Base-by-base conservation (phyloP, 768 basidiomycete species). In the Termitomyces sp. region DNA sequence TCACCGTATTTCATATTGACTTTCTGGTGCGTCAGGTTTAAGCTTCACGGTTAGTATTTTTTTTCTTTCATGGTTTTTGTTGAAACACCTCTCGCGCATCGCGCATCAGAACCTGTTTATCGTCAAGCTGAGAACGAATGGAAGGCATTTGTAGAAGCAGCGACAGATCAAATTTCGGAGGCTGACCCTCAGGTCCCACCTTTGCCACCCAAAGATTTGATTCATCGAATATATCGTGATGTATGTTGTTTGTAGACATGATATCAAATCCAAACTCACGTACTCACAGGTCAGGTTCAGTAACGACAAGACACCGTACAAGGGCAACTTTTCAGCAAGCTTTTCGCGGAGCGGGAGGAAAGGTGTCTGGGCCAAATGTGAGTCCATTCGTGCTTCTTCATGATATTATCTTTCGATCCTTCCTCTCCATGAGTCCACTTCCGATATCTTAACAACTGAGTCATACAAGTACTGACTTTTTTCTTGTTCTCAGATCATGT, bases 241-340 rank as follows among this genome's bases (percentile, higher is more conserved):
- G 91, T 90, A 51, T 40, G 81, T 70, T 24, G 5, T 36, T 10
- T 40, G 32, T 36, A 38, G 16, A 26, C 16, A 47, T 30, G 26
- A 55, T 20, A 35, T n/a, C 11, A 20, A 26, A 1, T 36, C 6
- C 11, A 8, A 18, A 38, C 16, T 18, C 9, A 10, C 11, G 35
- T 24, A 24, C n/a, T n/a, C 30, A 32, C 46, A 93, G 90, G 70
- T 96, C 24, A 83, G 94, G 14, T 97, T 96, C 72, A 92, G 90
- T 67, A 92, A 92, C 56, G 90, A 94, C 68, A 95, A 94, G 74
- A 99, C 96, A 5, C 96, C 96, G 0, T 99, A 99, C 76, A 98
- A 98, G 73, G 81, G 71, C 6, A 78, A 79, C 10, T 79, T 98
- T 33, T 88, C 88, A 0, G 90, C 92, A 0, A 88, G 86, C 54